These are phyloP conservation scores for Takakia lepidozioides DNA, from an alignment of 225 moss, liverwort and hornwort genomes.

Conservation along the genomic window DNA sequence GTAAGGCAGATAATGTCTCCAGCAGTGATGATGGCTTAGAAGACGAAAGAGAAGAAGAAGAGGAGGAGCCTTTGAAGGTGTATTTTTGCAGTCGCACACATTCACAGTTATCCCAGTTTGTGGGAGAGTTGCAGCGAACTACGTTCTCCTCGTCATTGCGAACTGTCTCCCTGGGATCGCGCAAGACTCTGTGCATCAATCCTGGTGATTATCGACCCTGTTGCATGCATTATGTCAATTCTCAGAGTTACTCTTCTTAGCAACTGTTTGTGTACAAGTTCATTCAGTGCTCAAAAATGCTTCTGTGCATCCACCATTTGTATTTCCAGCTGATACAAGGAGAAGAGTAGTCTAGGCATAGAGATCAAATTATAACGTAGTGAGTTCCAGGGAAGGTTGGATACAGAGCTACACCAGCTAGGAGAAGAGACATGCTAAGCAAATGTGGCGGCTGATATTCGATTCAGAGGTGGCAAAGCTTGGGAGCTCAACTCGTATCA, in stretches of 20 bases:
- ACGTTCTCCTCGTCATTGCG: constrained; percentile 64
- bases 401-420: no score
- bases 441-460: no score
- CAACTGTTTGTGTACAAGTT: no score
- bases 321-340: no score
- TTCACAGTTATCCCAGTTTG: constrained; percentile 91
- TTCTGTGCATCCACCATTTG: no score
- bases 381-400: no score
- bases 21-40: constrained; percentile 55
- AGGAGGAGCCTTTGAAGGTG: constrained; percentile 74
- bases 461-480: constrained; percentile 79
- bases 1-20: constrained; percentile 42
- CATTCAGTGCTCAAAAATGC: no score
- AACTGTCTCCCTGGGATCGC: constrained; percentile 74
- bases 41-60: constrained; percentile 50
- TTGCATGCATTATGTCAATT: neutral
- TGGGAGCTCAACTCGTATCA: constrained; percentile 78
- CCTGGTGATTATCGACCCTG: constrained; percentile 42
- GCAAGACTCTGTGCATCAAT: constrained; percentile 90
- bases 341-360: no score
- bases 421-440: no score
- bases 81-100: constrained; percentile 99
- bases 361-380: no score
- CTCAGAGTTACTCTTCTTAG: no score
- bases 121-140: constrained; percentile 85